Evolutionary conservation across 2,329 filamentous ascomycete genomes (phyloP), one percentile per base, ranked within the genome.

Genomic region (Fusarium dlaminii): DNA sequence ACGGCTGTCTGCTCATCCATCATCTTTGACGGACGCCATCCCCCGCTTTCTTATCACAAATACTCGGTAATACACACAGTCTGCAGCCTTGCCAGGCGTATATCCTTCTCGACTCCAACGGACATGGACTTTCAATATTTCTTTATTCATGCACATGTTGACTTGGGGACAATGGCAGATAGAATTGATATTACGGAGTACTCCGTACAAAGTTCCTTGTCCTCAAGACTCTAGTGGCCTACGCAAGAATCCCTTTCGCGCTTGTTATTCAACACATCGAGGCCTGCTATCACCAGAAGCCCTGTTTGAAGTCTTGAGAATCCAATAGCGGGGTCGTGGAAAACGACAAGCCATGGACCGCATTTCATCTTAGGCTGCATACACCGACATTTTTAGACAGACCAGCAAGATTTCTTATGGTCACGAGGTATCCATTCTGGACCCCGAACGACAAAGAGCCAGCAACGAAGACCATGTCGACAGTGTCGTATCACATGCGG

Each of bases 311-410:
- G 40, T 64, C 49, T 58, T 48, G 52, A 62, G 66, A 68, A 36
- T 66, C 51, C 37, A 63, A 56, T 58, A 73, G 68, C 72, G 74
- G 76, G 76, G 75, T 69, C 57, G 54, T 46, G 61, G 49, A 60
- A 39, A 61, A 55, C 60, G 54, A 58, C 62, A 46, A 72, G 68
- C 59, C 49, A 65, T 43, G 52, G 60, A 62, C 43, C 34, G 54
- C 49, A 59, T 52, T 62, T 43, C 45, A 58, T 68, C 43, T 69
- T 56, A 30, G 55, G 54, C 27, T 52, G 61, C 73, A 78, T 78
- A 78, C 77, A 78, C 77, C 77, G 77, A 78, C 77, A 77, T 78
- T 78, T 74, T 68, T 77, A 56, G 63, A 54, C 49, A 66, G 69
- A 71, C 65, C 56, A 57, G 40, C 70, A 74, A 72, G 70, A 73